Evolutionary conservation across 306 rosid species (phyloP).

Genomic region (Corylus avellana): DNA sequence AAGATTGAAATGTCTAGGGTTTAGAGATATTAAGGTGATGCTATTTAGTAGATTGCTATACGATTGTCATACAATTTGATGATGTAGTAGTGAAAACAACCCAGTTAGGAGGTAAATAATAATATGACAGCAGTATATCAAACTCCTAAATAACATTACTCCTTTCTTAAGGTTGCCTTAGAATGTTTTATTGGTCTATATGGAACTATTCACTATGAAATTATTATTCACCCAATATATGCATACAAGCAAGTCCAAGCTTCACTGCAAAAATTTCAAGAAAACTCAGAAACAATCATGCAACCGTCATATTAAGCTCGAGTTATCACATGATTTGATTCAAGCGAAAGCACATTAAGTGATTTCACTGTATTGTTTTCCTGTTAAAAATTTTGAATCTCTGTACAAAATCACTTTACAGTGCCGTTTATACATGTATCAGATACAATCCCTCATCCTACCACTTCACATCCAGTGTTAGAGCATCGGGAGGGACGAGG

Average conservation of each 20-base stretch:
- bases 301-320: neutral
- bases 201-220: neutral
- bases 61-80: too few relatives aligned
- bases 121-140: too few relatives aligned
- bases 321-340: neutral
- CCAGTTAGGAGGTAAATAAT: too few relatives aligned
- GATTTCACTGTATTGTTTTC: slow-evolving; percentile 10
- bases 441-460: slow-evolving; percentile 35
- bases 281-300: neutral
- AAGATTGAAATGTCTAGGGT: slow-evolving; percentile 22
- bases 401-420: slow-evolving; percentile 47
- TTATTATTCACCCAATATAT: neutral
- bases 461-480: slow-evolving; percentile 91
- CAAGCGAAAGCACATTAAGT: neutral
- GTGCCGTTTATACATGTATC: slow-evolving; percentile 33
- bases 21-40: slow-evolving; percentile 7
- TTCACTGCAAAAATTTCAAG: neutral
- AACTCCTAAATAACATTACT: too few relatives aligned
- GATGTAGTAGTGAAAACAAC: too few relatives aligned
- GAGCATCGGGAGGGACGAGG: slow-evolving; percentile 77
- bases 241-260: neutral
- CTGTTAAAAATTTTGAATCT: slow-evolving; percentile 20
- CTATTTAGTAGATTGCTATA: too few relatives aligned
- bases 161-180: neutral
- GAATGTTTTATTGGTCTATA: neutral